Conservation (phyloP, 2,329 filamentous ascomycete genomes). For the Amylocarpus encephaloides region DNA sequence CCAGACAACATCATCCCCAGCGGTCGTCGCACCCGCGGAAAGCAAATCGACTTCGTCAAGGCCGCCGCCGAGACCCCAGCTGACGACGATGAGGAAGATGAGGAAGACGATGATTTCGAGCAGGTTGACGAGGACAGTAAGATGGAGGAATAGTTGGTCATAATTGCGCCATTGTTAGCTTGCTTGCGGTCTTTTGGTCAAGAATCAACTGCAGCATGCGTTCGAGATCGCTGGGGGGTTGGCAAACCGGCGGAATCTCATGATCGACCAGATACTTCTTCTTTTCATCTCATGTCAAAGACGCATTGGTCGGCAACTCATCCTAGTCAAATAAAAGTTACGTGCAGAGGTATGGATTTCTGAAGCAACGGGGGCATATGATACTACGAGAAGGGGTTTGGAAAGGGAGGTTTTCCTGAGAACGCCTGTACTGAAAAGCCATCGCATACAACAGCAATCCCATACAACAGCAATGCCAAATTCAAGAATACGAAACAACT, state of each 20-base stretch:
- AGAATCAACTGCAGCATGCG: background rate
- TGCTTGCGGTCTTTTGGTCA: background rate
- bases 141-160: conserved; percentile 52
- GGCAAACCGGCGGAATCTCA: conserved; percentile 1
- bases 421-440: background rate
- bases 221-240: conserved; percentile 9
- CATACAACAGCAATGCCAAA: background rate
- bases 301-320: conserved; percentile 1
- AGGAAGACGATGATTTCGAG: conserved; percentile 62
- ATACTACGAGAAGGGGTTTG: conserved; percentile 16
- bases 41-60: conserved; percentile 88
- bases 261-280: conserved; percentile 14
- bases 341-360: conserved; percentile 8
- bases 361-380: conserved; percentile 20
- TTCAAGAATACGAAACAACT: background rate
- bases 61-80: conserved; percentile 72
- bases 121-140: conserved; percentile 56
- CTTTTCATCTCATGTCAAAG: conserved; percentile 6
- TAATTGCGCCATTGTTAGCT: conserved; percentile 4
- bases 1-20: conserved; percentile 75
- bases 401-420: background rate
- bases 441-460: background rate
- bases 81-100: conserved; percentile 74
- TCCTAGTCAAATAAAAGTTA: conserved; percentile 1
- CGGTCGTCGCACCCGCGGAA: conserved; percentile 81